These are phyloP conservation scores for Cryptococcus maquisensis DNA, from an alignment of 1,284 basidiomycete species.

Conservation along the genomic window DNA sequence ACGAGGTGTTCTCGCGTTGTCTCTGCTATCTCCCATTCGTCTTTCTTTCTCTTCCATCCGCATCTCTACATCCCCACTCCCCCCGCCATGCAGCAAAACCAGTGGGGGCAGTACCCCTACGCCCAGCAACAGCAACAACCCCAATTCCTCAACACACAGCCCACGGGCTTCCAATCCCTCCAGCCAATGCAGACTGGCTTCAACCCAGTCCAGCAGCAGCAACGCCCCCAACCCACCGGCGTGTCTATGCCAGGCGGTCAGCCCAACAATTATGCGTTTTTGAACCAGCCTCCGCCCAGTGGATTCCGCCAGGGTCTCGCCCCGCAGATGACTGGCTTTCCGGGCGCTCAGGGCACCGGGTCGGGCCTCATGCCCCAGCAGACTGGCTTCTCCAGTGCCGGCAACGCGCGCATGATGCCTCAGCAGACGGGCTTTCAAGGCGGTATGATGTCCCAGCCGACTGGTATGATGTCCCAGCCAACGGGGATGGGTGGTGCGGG, in stretches of 20 bases:
- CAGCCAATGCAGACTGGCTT: conserved; percentile 57
- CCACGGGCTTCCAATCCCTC: conserved; percentile 29
- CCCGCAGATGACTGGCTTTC: conserved; percentile 39
- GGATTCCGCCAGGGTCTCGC: conserved; percentile 26
- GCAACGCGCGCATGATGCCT: conserved; percentile 33
- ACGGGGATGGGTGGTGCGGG: conserved; percentile 24
- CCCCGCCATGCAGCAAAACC: conserved; percentile 27
- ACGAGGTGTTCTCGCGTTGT: neutral
- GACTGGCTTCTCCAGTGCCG: conserved; percentile 52
- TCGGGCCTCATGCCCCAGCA: conserved; percentile 42
- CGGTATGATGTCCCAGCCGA: conserved; percentile 41
- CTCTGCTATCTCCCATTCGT: neutral
- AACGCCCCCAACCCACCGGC: conserved; percentile 16
- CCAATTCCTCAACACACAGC: conserved; percentile 26
- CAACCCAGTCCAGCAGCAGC: conserved; percentile 20
- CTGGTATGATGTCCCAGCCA: conserved; percentile 30
- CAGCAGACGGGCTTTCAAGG: conserved; percentile 53
- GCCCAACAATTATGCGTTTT: conserved; percentile 39
- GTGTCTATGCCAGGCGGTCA: conserved; percentile 3
- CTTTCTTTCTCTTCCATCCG: neutral
- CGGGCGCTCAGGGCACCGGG: conserved; percentile 25
- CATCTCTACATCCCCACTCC: neutral
- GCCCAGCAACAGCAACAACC: conserved; percentile 22
- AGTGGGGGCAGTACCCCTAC: conserved; percentile 19
- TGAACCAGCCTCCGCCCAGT: conserved; percentile 42